These are phyloP conservation scores for Cryptococcus hybrid DNA, from an alignment of 1,284 basidiomycete genomes.

Conservation along the genomic window DNA sequence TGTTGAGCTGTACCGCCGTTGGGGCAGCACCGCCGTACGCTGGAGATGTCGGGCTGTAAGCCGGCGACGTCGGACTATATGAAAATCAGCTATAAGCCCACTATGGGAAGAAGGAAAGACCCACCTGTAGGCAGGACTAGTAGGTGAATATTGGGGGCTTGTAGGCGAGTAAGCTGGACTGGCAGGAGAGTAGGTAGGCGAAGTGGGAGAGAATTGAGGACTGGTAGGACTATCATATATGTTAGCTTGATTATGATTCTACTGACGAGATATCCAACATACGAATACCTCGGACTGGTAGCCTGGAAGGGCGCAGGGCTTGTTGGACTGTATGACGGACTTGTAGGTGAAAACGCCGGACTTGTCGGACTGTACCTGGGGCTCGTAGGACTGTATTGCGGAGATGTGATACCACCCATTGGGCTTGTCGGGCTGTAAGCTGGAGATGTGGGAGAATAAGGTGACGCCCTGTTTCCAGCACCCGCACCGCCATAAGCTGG, in stretches of 20 bases:
- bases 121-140: constrained; percentile 64
- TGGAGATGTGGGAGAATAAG: constrained; percentile 41
- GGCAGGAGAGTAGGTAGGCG: constrained; percentile 52
- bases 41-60: constrained; percentile 63
- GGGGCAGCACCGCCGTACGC: constrained; percentile 56
- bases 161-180: constrained; percentile 59
- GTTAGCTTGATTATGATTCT: no score
- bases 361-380: constrained; percentile 35
- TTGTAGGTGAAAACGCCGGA: constrained; percentile 56
- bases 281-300: constrained; percentile 77
- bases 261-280: constrained; percentile 7
- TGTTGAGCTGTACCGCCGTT: neutral
- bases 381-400: constrained; percentile 34
- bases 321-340: constrained; percentile 50
- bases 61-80: constrained; percentile 22
- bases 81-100: neutral
- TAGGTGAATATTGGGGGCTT: constrained; percentile 67
- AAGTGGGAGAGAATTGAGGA: constrained; percentile 45
- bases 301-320: constrained; percentile 73
- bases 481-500: constrained; percentile 61
- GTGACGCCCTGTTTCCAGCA: constrained; percentile 23
- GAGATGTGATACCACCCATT: constrained; percentile 17
- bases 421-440: constrained; percentile 28
- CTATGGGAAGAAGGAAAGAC: constrained; percentile 69
- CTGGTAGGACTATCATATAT: constrained; percentile 54